Evolutionary conservation across 768 basidiomycete species (phyloP).

Genomic region (Xerocomellus chrysenteron): DNA sequence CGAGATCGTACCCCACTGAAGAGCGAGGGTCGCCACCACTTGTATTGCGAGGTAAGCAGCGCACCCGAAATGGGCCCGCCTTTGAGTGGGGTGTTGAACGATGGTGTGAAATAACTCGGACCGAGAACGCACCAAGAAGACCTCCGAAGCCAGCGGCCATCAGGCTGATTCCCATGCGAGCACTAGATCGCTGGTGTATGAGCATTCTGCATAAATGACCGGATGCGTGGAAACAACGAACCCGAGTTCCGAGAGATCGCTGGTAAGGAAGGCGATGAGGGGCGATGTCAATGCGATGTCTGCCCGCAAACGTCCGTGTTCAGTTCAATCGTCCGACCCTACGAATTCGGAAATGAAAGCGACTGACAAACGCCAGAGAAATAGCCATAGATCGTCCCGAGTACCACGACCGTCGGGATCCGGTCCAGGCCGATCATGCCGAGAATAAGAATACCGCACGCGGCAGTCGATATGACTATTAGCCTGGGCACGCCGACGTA

Average conservation of each 20-base stretch:
- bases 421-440: conserved; percentile 41
- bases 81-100: conserved; percentile 4
- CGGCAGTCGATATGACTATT: conserved; percentile 34
- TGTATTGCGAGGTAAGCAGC: conserved; percentile 48
- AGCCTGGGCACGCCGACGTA: conserved; percentile 45
- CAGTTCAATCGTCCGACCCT: neutral
- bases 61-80: conserved; percentile 60
- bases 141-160: conserved; percentile 12
- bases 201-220: neutral
- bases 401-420: conserved; percentile 36
- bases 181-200: conserved; percentile 8
- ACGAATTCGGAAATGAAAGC: neutral
- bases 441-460: conserved; percentile 40
- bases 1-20: conserved; percentile 44
- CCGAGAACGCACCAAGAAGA: conserved; percentile 19
- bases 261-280: conserved; percentile 43
- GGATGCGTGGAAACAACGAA: conserved; percentile 10
- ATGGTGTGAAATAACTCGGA: neutral
- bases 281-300: conserved; percentile 42
- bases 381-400: conserved; percentile 46
- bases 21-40: conserved; percentile 56
- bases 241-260: conserved; percentile 52
- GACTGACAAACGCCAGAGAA: conserved; percentile 44
- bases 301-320: conserved; percentile 2
- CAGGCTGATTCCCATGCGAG: conserved; percentile 26